Evolutionary conservation across 2,329 filamentous ascomycete species (phyloP), one percentile per base, ranked within the genome.

Genomic region (Hypoxylon sp.): DNA sequence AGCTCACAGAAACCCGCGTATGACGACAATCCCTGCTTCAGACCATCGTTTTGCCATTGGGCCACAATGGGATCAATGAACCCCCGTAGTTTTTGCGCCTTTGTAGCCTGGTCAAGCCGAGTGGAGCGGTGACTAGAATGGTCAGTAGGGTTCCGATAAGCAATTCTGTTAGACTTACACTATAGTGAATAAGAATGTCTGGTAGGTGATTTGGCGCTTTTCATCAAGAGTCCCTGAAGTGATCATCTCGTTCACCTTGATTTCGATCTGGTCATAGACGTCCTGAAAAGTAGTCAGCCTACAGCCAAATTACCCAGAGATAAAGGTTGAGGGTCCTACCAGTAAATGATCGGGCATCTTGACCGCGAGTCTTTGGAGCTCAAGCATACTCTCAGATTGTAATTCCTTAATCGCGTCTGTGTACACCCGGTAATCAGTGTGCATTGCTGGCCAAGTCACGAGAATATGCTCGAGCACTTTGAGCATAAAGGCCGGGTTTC

Each of bases 321-420:
- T 14, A 40, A 20, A 50, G 44, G 48, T 22, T 9, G 18, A 33
- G 16, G 48, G 12, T 64, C 84, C 80, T 80, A 91, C 87, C 72
- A 96, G 84, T 66, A 99, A 89, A 75, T 97, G 91, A 76, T 98
- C 92, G 0, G 96, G 91, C 85, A 97, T 97, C 72, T 93, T 93
- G 66, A 92, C 89, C 5, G 95, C 95, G 40, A 99, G 83, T 60
- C 94, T 88, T 73, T 97, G 93, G 63, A 98, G 84, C 77, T 99
- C 95, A 59, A 93, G 85, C 78, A 93, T 93, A 72, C 93, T 92
- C 73, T 96, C 88, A 2, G 87, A 87, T 75, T 97, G 93, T 14
- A 99, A 84, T 61, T 96, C 93, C 74, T 94, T 96, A 33, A 97
- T 91, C 0, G 94, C 90, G 69, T 98, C 96, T 12, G 92, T 93